Base-by-base conservation (phyloP, 352 stramenopile species). In the Ophiocytium majus region DNA sequence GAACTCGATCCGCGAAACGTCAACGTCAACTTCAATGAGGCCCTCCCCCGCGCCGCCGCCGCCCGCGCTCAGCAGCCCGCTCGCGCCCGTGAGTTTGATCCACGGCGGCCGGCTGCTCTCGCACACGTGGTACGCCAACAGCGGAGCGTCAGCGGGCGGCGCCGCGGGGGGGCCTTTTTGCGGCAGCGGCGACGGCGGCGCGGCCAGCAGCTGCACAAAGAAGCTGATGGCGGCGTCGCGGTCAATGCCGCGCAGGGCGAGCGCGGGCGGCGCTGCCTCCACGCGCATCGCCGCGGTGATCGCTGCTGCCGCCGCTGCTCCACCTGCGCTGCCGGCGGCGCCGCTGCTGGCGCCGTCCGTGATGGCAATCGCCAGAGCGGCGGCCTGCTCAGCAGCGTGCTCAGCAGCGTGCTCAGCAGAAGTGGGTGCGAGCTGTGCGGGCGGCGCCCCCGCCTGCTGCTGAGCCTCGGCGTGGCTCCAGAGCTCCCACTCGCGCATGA, bases 41-140 rank as follows among this genome's bases (percentile, higher is more conserved):
- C 66, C 66, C 5, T 78, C 66, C 66, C 5, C 5, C 66, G 66
- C 32, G 5, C 5, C 14, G 35, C 14, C 66, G 32, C 5, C 5
- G n/a, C n/a, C n/a, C 43, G 43, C 43, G 43, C 14, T 57, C 5
- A 78, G 35, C 32, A 14, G 5, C 5, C 66, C 66, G 66, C 32
- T 43, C 5, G 66, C 32, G 17, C 35, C 66, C 5, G 17, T 17
- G 5, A 78, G 35, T 14, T 43, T 5, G 5, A 78, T 78, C 66
- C 66, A 78, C 32, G 66, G 35, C 32, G 66, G 66, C 32, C 66
- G 5, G 66, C 66, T 78, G 32, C 32, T 43, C 32, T 35, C 32
- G 66, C 66, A 78, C 32, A 78, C 66, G 35, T 78, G 66, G 66
- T 78, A 78, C 35, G 32, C 66, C 23, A 71, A 28, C 35, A 43